Evolutionary conservation across 1,139 yeast species (phyloP), one percentile per base, ranked within the genome.

Genomic region (Taphrina pruni): DNA sequence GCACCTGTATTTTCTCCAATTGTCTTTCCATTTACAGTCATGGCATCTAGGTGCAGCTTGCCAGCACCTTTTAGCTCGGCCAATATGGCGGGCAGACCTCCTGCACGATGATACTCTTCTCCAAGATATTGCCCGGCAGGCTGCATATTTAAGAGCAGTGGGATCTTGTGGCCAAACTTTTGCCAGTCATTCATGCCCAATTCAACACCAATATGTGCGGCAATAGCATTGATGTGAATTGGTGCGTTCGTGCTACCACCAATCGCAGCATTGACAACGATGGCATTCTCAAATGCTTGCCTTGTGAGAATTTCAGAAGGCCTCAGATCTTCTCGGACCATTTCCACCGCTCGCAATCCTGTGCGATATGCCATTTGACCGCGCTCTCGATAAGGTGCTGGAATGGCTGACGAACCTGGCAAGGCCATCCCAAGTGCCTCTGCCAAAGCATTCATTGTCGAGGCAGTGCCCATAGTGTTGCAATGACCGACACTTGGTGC

Each of bases 231-330:
- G 32, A 73, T 65, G 50, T 73, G 75, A 21, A 73, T 72, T 8
- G 75, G 75, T 9, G 75, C 75, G 56, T 73, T 73, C 32, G 75
- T 73, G 41, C 73, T 71, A 6, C 75, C 75, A 17, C 75, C 75
- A 50, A 73, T 73, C 8, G 75, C 75, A 14, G 74, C 72, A 65
- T 72, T 71, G 45, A 70, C 69, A 21, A 70, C 75, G 55, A 73
- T 73, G 38, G 74, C 74, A 46, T 73, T 73, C 52, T 73, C 75
- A 60, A 55, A 55, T 35, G 75, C 75, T 41, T 73, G 65, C 48
- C 69, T 45, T 4, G 75, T 73, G 66, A 73, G 60, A 58, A 73
- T 73, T 60, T 73, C 75, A 11, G 74, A 71, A 12, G 75, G 75
- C 32, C 61, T 64, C 51, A 73, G 60, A 62, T 73, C 70, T 26